Evolutionary conservation across 1,284 basidiomycete genomes (phyloP), one percentile per base, ranked within the genome.

Genomic region (Heterobasidion annosum): DNA sequence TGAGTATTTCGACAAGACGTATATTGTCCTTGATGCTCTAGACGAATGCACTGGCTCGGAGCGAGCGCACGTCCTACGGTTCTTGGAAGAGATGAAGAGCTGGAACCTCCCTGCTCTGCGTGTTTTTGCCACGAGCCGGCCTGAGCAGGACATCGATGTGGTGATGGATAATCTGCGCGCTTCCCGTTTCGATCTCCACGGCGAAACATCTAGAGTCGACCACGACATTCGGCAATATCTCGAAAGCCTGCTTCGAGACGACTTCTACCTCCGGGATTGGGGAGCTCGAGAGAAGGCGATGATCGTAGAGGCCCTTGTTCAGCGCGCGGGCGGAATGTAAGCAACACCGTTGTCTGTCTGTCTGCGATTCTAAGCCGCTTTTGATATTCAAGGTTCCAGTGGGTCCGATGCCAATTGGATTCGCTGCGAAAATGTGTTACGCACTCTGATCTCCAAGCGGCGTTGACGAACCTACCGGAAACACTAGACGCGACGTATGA

Each of bases 401-500:
- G 50, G 49, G 45, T 34, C 12, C 12, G 34, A 13, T 52, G 50
- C 15, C 50, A 48, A n/a, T 44, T 55, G 3, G 45, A 55, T 18
- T 40, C 34, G 5, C 54, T 55, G 18, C 49, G 50, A 18, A 25
- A 50, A 3, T 51, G 18, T 34, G n/a, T 12, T 2, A 45, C 54
- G 2, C 25, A 13, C 13, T 13, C 19, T 15, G 35, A 32, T 15
- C 46, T 55, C 10, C 5, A 6, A 7, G 33, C 8, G 3, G 50
- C 32, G 33, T 44, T 55, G 2, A 33, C 46, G 0, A 7, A 12
- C 19, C 40, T 56, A 5, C 55, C 55, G 1, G 35, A 54, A 25
- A 50, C 55, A 0, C 48, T 56, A 1, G 46, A 51, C n/a, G 54
- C 32, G 46, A 57, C 56, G 8, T 56, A 56, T 42, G 49, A 51